Base-by-base conservation (phyloP, 371 early-diverging fungal species). In the Apophysomyces sp. region DNA sequence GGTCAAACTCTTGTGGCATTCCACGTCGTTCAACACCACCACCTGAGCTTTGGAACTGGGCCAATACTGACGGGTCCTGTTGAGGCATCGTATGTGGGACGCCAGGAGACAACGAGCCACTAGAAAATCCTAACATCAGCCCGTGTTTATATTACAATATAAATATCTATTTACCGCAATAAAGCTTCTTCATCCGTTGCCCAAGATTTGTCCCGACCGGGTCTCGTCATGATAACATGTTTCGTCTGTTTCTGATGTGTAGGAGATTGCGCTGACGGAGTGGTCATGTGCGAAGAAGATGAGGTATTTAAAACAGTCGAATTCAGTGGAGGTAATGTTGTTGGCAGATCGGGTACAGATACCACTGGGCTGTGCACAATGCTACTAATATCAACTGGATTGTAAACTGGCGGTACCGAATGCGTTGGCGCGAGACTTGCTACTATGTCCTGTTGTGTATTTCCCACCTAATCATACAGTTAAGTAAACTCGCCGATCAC, bases 31-130 rank as follows among this genome's bases (percentile, higher is more conserved):
- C 58, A 0, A 34, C 40, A 49, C 40, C 36, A 2, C 54, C 54
- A 16, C 29, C 31, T 3, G 55, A 37, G 40, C 31, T 52, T 6
- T 61, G 53, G 12, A 63, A 67, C 44, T 71, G 74, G 5, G 63
- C 71, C 7, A 69, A 44, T 1, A 73, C 53, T 8, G 72, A 72
- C 0, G 68, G 69, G 15, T 76, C 72, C 8, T 63, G 68, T 12
- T 27, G 36, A 36, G 28, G 21, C 13, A 55, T 29, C 56, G 32
- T 36, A n/a, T 18, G 32, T 13, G 44, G 26, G 24, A 55, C 41
- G 26, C 30, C 53, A 21, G 52, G 61, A 6, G 55, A 52, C 39
- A 53, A n/a, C 2, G 61, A 53, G 15, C 39, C 40, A 40, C 55
- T 53, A 44, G 4, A 21, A 44, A 24, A 40, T 11, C 54, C 29